Evolutionary conservation across 768 basidiomycete genomes (phyloP).

Genomic region (Hygrophorus pudorinus): DNA sequence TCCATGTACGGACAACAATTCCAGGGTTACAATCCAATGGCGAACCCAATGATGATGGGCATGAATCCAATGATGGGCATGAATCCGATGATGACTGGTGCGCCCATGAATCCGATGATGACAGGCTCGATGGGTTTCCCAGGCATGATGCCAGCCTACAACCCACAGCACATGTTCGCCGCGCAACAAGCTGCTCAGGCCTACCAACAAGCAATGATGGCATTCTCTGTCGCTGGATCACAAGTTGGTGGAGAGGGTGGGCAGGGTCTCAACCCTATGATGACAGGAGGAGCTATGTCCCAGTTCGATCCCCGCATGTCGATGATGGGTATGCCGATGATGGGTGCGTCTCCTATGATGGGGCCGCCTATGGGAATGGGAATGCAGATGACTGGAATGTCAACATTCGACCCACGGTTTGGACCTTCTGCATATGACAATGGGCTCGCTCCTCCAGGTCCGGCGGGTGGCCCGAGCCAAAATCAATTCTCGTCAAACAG

Average conservation of each 20-base stretch:
- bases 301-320: conserved; percentile 70
- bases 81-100: conserved; percentile 28
- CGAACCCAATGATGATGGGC: conserved; percentile 57
- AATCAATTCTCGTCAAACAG: conserved; percentile 33
- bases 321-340: conserved; percentile 72
- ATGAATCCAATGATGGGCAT: conserved; percentile 38
- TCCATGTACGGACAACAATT: conserved; percentile 54
- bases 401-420: conserved; percentile 49
- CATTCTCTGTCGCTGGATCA: conserved; percentile 66
- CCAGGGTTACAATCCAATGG: conserved; percentile 51
- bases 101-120: conserved; percentile 26
- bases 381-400: conserved; percentile 57
- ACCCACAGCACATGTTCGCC: conserved; percentile 77
- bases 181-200: conserved; percentile 81
- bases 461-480: conserved; percentile 17
- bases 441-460: conserved; percentile 29
- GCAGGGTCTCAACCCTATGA: conserved; percentile 40
- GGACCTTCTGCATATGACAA: conserved; percentile 26
- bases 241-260: conserved; percentile 50
- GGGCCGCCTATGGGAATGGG: conserved; percentile 24
- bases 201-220: conserved; percentile 85
- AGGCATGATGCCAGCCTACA: conserved; percentile 48
- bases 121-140: conserved; percentile 36
- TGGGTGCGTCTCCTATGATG: conserved; percentile 39
- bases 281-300: conserved; percentile 30